phyloP scores from a whole-genome alignment of 2,329 filamentous ascomycete species.

The Aureobasidium sp. region DNA sequence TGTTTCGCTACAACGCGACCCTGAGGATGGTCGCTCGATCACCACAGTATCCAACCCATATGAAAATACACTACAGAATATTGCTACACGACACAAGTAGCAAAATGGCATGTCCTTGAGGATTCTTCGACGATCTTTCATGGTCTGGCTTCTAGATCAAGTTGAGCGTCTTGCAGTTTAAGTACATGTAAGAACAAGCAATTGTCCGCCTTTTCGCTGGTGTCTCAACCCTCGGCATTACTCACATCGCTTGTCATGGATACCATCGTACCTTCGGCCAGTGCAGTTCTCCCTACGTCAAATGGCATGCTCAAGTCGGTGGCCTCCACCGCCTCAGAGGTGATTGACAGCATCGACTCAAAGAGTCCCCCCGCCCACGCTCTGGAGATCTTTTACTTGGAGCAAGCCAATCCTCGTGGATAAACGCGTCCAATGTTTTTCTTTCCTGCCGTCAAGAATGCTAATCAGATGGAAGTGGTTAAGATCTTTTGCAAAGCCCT shows the following conservation, averaged over 20 bases:
- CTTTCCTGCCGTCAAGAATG: neutral
- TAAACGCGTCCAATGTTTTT: neutral
- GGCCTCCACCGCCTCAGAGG: neutral
- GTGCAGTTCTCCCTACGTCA: neutral
- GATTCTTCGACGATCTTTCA: neutral
- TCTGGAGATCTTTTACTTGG: neutral
- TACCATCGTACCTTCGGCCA: neutral
- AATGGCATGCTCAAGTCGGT: neutral
- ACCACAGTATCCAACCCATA: neutral
- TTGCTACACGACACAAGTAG: neutral
- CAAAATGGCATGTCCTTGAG: neutral
- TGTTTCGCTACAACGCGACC: neutral
- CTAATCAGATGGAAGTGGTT: neutral
- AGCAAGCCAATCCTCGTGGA: constrained; percentile 4
- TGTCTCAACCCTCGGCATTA: neutral
- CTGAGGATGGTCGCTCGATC: neutral
- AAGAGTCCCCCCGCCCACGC: neutral
- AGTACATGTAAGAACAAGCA: neutral
- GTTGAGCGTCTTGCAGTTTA: too few species aligned
- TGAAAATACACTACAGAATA: neutral
- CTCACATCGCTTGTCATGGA: neutral
- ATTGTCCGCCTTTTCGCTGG: neutral
- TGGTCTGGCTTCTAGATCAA: neutral
- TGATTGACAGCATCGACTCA: neutral
- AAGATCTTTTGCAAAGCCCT: neutral